These are phyloP conservation scores for Madurella mycetomatis DNA, from an alignment of 2,329 filamentous ascomycete genomes.

Conservation along the genomic window DNA sequence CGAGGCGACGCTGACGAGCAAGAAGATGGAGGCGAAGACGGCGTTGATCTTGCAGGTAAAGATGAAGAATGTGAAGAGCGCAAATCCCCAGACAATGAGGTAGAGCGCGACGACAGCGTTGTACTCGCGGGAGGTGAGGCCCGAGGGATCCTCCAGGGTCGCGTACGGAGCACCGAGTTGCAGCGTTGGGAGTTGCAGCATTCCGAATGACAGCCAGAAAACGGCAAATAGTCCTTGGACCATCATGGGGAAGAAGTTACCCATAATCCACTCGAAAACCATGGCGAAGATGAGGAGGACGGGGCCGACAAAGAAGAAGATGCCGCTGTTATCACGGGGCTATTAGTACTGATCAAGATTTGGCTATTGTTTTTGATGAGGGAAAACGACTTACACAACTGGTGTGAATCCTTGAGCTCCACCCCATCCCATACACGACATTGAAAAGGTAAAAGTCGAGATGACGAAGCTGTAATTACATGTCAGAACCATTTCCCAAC, in stretches of 20 bases:
- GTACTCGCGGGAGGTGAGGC: constrained; percentile 39
- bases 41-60: constrained; percentile 48
- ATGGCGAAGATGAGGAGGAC: constrained; percentile 43
- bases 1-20: constrained; percentile 40
- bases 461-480: constrained; percentile 35
- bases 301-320: constrained; percentile 41
- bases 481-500: constrained; percentile 2
- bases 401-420: constrained; percentile 32
- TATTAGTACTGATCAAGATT: too few relatives aligned
- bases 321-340: constrained; percentile 26
- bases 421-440: constrained; percentile 37
- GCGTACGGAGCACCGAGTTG: constrained; percentile 42
- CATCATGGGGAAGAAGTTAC: constrained; percentile 50
- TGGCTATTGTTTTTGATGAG: neutral
- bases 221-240: constrained; percentile 47
- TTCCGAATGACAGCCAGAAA: constrained; percentile 48
- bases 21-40: constrained; percentile 47
- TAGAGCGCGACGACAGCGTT: constrained; percentile 47
- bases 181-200: constrained; percentile 47
- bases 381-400: constrained; percentile 29
- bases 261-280: constrained; percentile 51
- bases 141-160: constrained; percentile 40
- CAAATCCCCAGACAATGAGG: constrained; percentile 50
- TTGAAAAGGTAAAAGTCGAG: constrained; percentile 35
- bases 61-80: constrained; percentile 47